Evolutionary conservation across 2,329 filamentous ascomycete species (phyloP).

Genomic region (Claviceps sp.): DNA sequence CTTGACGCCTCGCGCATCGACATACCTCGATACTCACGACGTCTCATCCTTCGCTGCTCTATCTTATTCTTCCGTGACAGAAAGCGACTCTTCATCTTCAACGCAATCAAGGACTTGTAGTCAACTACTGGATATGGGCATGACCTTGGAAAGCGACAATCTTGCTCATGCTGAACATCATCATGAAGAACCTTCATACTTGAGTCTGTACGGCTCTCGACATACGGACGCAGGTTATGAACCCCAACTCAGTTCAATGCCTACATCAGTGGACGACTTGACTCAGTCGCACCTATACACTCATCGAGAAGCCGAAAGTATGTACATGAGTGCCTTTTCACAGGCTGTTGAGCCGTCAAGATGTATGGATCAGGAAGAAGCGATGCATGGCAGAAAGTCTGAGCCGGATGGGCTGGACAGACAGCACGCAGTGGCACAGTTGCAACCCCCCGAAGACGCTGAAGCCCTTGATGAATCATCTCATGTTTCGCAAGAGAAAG

Average conservation of each 20-base stretch:
- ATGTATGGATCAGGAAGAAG: background rate
- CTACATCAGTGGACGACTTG: constrained; percentile 32
- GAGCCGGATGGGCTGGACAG: background rate
- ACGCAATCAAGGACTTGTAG: constrained; percentile 7
- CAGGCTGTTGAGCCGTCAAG: constrained; percentile 20
- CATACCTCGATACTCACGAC: constrained; percentile 24
- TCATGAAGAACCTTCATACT: background rate
- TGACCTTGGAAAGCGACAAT: background rate
- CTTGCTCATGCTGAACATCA: background rate
- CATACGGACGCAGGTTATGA: background rate
- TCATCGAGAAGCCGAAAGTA: constrained; percentile 70
- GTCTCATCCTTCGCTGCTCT: constrained; percentile 1
- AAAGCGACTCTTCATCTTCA: constrained; percentile 5
- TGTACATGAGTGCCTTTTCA: constrained; percentile 70
- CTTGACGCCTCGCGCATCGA: constrained; percentile 41
- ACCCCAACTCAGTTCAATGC: background rate
- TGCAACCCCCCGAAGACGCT: background rate
- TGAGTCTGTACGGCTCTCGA: background rate
- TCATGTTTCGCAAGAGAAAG: background rate
- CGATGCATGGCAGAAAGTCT: background rate
- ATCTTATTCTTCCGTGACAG: constrained; percentile 16
- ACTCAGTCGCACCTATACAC: constrained; percentile 57
- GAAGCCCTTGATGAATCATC: background rate
- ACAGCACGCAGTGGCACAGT: background rate
- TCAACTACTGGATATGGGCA: background rate